phyloP scores from a whole-genome alignment of 2,329 filamentous ascomycete genomes.

The Neopestalotiopsis sp. region DNA sequence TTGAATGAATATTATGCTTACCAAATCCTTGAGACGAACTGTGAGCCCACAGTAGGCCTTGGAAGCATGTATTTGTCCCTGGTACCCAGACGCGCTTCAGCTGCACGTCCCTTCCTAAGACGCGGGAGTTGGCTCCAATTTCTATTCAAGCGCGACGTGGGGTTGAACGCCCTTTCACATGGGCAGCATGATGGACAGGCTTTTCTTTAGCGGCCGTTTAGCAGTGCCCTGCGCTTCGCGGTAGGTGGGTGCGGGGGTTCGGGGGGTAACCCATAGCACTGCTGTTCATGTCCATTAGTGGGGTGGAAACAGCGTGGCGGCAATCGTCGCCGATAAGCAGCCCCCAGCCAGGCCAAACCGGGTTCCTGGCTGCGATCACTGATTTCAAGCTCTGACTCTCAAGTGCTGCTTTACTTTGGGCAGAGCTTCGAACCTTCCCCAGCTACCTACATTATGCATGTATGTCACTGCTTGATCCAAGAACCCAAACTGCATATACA shows the following conservation, averaged over 20 bases:
- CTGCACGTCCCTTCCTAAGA: neutral
- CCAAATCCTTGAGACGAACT: neutral
- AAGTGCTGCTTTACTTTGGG: neutral
- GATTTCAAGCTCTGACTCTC: neutral
- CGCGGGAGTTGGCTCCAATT: neutral
- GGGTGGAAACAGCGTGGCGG: neutral
- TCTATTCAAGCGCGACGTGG: conserved; percentile 1
- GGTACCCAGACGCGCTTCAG: neutral
- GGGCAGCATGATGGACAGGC: neutral
- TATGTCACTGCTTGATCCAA: neutral
- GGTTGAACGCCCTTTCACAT: conserved; percentile 7
- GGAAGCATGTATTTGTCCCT: neutral
- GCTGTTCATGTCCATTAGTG: neutral
- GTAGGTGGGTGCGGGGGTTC: neutral
- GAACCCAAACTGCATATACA: neutral
- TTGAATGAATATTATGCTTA: neutral
- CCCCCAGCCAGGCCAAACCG: neutral
- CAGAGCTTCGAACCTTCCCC: neutral
- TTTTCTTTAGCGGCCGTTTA: neutral
- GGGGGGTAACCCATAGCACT: neutral
- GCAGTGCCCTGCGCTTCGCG: neutral
- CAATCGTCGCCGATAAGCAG: conserved; percentile 5
- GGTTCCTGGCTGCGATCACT: neutral
- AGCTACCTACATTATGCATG: neutral
- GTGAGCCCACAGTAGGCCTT: neutral